Conservation (phyloP, 2,329 filamentous ascomycete species). For the Hypoxylon sp. region DNA sequence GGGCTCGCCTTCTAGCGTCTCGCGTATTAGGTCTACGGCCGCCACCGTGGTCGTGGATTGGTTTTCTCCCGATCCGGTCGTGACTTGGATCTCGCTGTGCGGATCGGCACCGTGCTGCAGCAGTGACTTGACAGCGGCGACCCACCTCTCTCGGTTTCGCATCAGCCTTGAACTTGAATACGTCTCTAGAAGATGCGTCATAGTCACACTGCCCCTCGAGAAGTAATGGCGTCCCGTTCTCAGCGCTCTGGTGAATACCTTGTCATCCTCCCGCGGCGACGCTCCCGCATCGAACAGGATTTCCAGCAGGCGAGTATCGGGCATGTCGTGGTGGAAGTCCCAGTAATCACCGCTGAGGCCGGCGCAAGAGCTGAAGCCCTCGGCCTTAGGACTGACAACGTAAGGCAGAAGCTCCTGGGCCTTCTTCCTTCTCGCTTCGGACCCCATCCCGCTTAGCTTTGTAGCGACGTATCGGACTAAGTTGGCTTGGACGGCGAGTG, state of each 20-base stretch:
- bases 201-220: slow-evolving; percentile 51
- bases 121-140: slow-evolving; percentile 51
- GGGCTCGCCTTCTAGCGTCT: slow-evolving; percentile 54
- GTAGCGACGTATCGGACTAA: slow-evolving; percentile 48
- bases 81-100: slow-evolving; percentile 49
- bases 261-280: slow-evolving; percentile 45
- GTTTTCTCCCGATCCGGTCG: slow-evolving; percentile 46
- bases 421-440: slow-evolving; percentile 46
- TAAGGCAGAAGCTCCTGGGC: slow-evolving; percentile 53
- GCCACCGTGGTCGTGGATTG: slow-evolving; percentile 47
- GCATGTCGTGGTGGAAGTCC: slow-evolving; percentile 56
- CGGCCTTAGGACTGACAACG: slow-evolving; percentile 52
- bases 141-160: slow-evolving; percentile 53
- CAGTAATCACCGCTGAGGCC: slow-evolving; percentile 53
- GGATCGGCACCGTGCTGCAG: slow-evolving; percentile 53
- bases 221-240: slow-evolving; percentile 53
- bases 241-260: slow-evolving; percentile 49
- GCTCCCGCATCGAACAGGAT: slow-evolving; percentile 52
- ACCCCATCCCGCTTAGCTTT: slow-evolving; percentile 46
- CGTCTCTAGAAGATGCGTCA: slow-evolving; percentile 53
- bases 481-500: slow-evolving; percentile 52
- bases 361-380: slow-evolving; percentile 54
- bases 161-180: slow-evolving; percentile 52
- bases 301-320: slow-evolving; percentile 51
- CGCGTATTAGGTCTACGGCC: slow-evolving; percentile 52